phyloP scores from a whole-genome alignment of 495 filamentous ascomycete genomes.

The Xylaria castorea region DNA sequence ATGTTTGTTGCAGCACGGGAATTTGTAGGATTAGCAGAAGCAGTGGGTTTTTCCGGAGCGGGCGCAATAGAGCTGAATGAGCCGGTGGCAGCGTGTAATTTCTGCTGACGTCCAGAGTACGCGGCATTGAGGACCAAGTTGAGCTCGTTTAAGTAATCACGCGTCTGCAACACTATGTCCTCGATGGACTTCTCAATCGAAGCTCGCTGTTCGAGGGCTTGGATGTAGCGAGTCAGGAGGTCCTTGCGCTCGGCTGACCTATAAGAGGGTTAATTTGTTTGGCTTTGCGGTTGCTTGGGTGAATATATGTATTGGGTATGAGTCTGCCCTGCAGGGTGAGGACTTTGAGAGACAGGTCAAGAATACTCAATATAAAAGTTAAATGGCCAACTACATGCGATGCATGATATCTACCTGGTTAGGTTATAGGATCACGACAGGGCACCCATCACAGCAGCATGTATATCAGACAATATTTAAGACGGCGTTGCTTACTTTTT shows the following conservation, averaged over 20 bases:
- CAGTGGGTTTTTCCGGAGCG: neutral
- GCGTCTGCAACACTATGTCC: neutral
- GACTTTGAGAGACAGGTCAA: neutral
- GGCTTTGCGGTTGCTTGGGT: neutral
- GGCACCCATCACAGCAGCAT: neutral
- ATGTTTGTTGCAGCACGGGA: neutral
- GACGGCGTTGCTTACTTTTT: constrained; percentile 10
- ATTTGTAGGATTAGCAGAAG: neutral
- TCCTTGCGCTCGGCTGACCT: constrained; percentile 22
- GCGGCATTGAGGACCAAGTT: neutral
- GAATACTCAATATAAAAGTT: neutral
- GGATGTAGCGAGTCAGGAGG: constrained; percentile 4
- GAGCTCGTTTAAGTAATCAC: constrained; percentile 10
- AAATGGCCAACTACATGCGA: neutral
- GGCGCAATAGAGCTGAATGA: constrained; percentile 5
- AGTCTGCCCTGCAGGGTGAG: neutral
- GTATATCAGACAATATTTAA: neutral
- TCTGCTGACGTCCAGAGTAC: constrained; percentile 1
- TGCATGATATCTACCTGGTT: neutral
- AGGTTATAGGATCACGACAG: neutral
- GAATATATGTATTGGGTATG: neutral
- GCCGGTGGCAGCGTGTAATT: neutral
- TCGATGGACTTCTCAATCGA: constrained; percentile 21
- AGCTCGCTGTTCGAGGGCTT: constrained; percentile 11
- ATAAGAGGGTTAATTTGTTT: neutral